phyloP scores from a whole-genome alignment of 495 filamentous ascomycete species.

The Elasticomyces elasticus region DNA sequence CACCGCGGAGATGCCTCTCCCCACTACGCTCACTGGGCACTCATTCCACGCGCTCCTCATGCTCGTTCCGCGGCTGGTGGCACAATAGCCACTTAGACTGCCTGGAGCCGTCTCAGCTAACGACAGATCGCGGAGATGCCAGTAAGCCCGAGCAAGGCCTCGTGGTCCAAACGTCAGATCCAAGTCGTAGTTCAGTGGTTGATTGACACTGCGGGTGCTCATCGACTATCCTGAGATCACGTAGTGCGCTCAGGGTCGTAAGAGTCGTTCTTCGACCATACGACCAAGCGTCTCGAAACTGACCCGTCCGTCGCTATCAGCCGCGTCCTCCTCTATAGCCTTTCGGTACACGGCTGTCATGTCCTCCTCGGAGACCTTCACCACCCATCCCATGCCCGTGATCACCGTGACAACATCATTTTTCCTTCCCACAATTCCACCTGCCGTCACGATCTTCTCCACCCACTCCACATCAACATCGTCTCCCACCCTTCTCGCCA shows the following conservation, averaged over 20 bases:
- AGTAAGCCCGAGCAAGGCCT: too few species aligned
- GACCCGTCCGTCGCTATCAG: not conserved
- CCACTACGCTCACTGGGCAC: too few species aligned
- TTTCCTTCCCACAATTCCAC: conserved; percentile 22
- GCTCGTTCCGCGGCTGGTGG: too few species aligned
- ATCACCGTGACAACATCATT: conserved; percentile 22
- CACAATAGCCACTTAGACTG: too few species aligned
- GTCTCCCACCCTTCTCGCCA: conserved; percentile 22
- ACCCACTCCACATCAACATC: conserved; percentile 28
- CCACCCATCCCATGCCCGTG: conserved; percentile 28
- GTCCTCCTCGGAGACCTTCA: conserved; percentile 21
- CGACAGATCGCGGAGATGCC: too few species aligned
- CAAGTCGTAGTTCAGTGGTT: too few species aligned
- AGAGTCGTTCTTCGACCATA: not conserved
- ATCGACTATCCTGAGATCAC: not conserved
- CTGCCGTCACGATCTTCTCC: conserved; percentile 25
- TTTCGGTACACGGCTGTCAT: conserved; percentile 26
- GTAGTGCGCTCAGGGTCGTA: not conserved
- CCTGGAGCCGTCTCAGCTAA: too few species aligned
- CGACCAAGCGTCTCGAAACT: not conserved
- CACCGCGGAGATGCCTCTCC: too few species aligned
- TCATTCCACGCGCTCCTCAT: too few species aligned
- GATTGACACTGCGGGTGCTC: not conserved
- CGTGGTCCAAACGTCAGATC: too few species aligned
- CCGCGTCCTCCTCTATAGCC: not conserved